Percentiles rank a stretch among this genome's conserved stretches.
Evolutionary conservation across 2,329 filamentous ascomycete species (phyloP).

Genomic region (Colletotrichum eremochloae): DNA sequence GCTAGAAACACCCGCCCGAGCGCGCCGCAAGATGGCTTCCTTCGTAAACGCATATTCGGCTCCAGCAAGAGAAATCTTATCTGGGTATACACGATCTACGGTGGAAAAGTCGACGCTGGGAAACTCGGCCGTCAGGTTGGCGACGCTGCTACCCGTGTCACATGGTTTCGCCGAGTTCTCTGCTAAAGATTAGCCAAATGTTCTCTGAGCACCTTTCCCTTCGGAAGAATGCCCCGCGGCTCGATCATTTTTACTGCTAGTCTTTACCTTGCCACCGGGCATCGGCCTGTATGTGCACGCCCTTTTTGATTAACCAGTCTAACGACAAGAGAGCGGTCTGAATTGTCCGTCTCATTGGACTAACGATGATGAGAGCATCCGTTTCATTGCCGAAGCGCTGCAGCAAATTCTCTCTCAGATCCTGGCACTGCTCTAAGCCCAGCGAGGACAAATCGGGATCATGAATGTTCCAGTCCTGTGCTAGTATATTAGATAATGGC

Average conservation of each 20-base stretch:
- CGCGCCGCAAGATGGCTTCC: conserved; percentile 67
- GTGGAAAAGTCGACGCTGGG: conserved; percentile 67
- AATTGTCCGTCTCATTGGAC: conserved; percentile 74
- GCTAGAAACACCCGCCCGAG: conserved; percentile 61
- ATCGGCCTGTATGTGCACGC: conserved; percentile 67
- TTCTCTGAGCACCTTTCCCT: conserved; percentile 65
- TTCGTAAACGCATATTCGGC: conserved; percentile 66
- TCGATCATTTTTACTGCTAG: conserved; percentile 11
- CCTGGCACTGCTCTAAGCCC: conserved; percentile 63
- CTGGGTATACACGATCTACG: conserved; percentile 72
- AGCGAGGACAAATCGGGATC: conserved; percentile 65
- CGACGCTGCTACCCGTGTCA: conserved; percentile 69
- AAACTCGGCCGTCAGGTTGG: conserved; percentile 61
- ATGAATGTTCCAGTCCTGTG: conserved; percentile 62
- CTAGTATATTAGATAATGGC: conserved; percentile 44
- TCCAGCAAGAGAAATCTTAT: conserved; percentile 67
- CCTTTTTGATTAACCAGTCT: conserved; percentile 68
- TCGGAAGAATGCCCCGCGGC: background rate
- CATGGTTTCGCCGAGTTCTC: conserved; percentile 70
- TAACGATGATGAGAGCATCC: conserved; percentile 68
- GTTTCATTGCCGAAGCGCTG: conserved; percentile 51
- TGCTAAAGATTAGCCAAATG: conserved; percentile 64
- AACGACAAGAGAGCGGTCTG: conserved; percentile 72
- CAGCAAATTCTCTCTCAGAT: conserved; percentile 58
- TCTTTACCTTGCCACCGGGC: conserved; percentile 74